phyloP scores from a whole-genome alignment of 1,284 basidiomycete species.

The Coniferiporia weirii region DNA sequence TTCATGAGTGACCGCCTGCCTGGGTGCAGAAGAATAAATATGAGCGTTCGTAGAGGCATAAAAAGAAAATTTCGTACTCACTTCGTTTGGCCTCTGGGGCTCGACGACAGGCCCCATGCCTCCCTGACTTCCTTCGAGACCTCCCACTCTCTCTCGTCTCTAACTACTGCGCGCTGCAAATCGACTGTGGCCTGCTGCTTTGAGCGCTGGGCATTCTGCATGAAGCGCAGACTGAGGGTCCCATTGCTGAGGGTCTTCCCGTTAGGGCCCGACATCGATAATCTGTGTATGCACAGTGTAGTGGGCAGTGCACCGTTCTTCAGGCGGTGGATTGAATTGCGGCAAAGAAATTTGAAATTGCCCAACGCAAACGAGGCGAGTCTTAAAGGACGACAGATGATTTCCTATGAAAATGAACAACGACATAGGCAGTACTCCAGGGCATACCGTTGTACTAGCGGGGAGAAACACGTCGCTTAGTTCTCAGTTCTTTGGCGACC shows the following conservation, averaged over 20 bases:
- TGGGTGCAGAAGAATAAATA: conserved; percentile 15
- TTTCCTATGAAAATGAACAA: not conserved
- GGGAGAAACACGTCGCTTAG: not conserved
- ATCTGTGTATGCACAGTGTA: not conserved
- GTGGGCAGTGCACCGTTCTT: too few species aligned
- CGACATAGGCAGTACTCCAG: not conserved
- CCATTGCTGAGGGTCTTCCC: conserved; percentile 59
- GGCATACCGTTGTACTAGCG: not conserved
- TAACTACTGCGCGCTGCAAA: conserved; percentile 49
- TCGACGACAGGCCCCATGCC: conserved; percentile 45
- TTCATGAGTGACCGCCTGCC: conserved; percentile 46
- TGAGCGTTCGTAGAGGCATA: not conserved
- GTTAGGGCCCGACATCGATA: not conserved
- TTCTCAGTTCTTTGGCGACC: too few species aligned
- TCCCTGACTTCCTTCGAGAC: conserved; percentile 50
- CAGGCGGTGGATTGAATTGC: not conserved
- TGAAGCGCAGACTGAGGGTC: conserved; percentile 66
- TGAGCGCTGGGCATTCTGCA: conserved; percentile 65
- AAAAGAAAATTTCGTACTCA: conserved; percentile 19
- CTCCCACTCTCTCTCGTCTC: conserved; percentile 69
- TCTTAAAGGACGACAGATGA: not conserved
- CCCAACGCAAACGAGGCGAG: not conserved
- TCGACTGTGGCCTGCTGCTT: conserved; percentile 48
- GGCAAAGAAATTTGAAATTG: not conserved
- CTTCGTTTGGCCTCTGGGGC: conserved; percentile 28